phyloP scores from a whole-genome alignment of 305 asterid genomes.

The Andrographis paniculata region DNA sequence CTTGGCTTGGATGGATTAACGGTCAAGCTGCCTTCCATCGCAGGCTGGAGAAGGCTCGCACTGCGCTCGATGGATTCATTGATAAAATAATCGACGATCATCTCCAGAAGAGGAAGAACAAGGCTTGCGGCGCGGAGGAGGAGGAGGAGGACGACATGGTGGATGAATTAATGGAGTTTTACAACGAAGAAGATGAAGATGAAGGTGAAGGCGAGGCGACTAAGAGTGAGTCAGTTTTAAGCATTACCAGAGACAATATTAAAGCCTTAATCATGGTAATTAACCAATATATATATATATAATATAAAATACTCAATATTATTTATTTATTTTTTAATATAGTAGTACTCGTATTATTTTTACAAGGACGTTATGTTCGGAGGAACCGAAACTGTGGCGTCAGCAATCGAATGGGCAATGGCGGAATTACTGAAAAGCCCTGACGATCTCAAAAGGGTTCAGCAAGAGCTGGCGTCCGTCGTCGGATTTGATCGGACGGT shows the following conservation, averaged over 20 bases:
- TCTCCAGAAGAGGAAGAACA: slow-evolving; percentile 24
- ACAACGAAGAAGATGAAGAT: slow-evolving; percentile 24
- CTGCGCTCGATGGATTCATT: slow-evolving; percentile 43
- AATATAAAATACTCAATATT: too few species aligned
- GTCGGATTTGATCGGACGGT: slow-evolving; percentile 45
- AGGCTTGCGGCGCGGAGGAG: background rate
- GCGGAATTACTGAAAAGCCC: slow-evolving; percentile 47
- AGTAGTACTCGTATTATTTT: too few species aligned
- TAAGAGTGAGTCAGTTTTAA: slow-evolving; percentile 23
- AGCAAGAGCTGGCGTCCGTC: slow-evolving; percentile 38
- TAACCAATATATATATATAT: too few species aligned
- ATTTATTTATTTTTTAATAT: too few species aligned
- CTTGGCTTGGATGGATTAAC: slow-evolving; percentile 32
- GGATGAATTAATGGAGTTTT: slow-evolving; percentile 49
- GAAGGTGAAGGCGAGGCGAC: too few species aligned
- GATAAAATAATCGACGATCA: slow-evolving; percentile 51
- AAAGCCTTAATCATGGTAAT: slow-evolving; percentile 67
- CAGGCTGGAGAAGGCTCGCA: slow-evolving; percentile 36
- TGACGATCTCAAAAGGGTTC: slow-evolving; percentile 37
- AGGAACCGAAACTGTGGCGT: slow-evolving; percentile 65
- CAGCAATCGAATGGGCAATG: slow-evolving; percentile 67
- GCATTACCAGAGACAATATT: slow-evolving; percentile 38
- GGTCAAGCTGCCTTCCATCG: slow-evolving; percentile 27
- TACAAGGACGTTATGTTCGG: slow-evolving; percentile 66
- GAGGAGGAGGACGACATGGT: slow-evolving; percentile 41